Base-by-base conservation (phyloP, 192 early-diverging fungal genomes). In the Coemansia sp. region DNA sequence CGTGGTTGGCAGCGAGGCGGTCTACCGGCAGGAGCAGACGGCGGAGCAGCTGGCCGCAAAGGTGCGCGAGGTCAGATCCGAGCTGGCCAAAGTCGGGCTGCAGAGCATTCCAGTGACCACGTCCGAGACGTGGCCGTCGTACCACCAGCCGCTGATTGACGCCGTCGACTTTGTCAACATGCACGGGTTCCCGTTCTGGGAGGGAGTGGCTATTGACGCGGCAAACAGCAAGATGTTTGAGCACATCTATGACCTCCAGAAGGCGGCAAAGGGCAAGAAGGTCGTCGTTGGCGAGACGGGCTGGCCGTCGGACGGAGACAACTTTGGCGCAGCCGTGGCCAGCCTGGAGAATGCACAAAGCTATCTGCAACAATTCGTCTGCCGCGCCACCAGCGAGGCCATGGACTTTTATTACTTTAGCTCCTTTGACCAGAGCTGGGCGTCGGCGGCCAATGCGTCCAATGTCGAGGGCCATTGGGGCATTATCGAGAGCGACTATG, bases 161-260 rank as follows among this genome's bases (percentile, higher is more conserved):
- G 62, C 65, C 11, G 70, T 74, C 1, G 82, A 80, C 14, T 60
- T 66, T 49, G 71, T 80, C 25, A 64, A 77, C 54, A 79, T 76
- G 53, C 79, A 80, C 47, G 77, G 78, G 25, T 80, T 80, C 59
- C 78, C 82, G 12, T 84, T 79, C 73, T 81, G 78, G 75, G 80
- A 75, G 37, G 72, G 78, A 27, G 51, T 66, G 5, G 17, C 14
- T 32, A 60, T 67, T 19, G 40, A 54, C 16, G 14, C 47, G 3
- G 80, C 78, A 7, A 61, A 61, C 19, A 47, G 55, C 56, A 78
- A 70, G 67, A 73, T 80, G 18, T 69, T 80, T 41, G 33, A 63
- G 7, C 77, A 77, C 47, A 66, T 60, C 40, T 43, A 69, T 43
- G 27, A 55, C 11, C 57, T 77, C 37, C 61, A 68, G 8, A 26